These are phyloP conservation scores for Termitomyces sp. DNA, from an alignment of 768 basidiomycete genomes.

Conservation along the genomic window DNA sequence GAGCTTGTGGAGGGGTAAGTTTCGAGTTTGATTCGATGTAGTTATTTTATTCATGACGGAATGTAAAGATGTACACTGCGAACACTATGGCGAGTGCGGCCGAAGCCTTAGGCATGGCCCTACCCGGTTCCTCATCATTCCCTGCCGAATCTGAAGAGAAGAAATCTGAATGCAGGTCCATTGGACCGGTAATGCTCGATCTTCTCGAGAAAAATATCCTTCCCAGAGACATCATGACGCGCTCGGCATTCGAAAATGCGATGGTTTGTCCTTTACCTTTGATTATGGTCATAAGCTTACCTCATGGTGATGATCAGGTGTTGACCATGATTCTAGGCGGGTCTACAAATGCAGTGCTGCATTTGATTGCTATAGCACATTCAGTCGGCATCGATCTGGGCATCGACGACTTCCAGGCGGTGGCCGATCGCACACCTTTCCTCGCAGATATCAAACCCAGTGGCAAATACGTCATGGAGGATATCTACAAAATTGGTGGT, in stretches of 20 bases:
- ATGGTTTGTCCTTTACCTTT: constrained; percentile 56
- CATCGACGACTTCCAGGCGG: constrained; percentile 90
- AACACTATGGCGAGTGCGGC: constrained; percentile 98
- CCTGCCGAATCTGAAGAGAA: constrained; percentile 94
- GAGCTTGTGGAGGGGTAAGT: constrained; percentile 94
- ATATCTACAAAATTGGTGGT: constrained; percentile 93
- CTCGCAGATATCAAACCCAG: constrained; percentile 96
- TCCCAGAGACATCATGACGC: constrained; percentile 96
- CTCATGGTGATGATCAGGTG: constrained; percentile 48
- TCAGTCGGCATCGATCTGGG: constrained; percentile 87
- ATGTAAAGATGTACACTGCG: constrained; percentile 87
- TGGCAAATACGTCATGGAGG: constrained; percentile 98
- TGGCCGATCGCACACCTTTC: constrained; percentile 92
- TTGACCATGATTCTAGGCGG: constrained; percentile 97
- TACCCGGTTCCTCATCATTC: constrained; percentile 96
- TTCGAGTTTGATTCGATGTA: not conserved
- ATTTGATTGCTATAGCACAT: constrained; percentile 95
- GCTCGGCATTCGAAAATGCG: constrained; percentile 95
- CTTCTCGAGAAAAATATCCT: constrained; percentile 89
- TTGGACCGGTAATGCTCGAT: constrained; percentile 82
- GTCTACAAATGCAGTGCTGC: constrained; percentile 96
- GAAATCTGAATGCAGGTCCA: constrained; percentile 71
- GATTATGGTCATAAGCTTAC: constrained; percentile 1
- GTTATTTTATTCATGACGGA: not conserved
- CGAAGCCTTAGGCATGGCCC: constrained; percentile 93